Evolutionary conservation across 495 filamentous ascomycete genomes (phyloP).

Genomic region (Podospora appendiculata): DNA sequence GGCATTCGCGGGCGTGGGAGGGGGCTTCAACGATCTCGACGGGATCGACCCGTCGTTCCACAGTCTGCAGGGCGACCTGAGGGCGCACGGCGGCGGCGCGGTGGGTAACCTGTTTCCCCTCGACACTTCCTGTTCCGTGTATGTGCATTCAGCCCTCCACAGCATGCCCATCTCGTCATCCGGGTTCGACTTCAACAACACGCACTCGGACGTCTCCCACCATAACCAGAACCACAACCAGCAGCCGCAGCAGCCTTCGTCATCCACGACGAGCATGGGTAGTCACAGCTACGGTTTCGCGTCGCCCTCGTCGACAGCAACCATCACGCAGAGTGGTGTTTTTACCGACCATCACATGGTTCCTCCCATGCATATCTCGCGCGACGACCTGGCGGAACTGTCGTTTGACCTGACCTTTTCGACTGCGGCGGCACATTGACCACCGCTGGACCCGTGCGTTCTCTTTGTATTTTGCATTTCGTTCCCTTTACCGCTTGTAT

Average conservation of each 20-base stretch:
- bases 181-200: slow-evolving; percentile 22
- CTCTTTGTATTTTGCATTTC: not conserved
- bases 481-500: not conserved
- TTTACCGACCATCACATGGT: slow-evolving; percentile 14
- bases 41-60: slow-evolving; percentile 5
- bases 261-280: slow-evolving; percentile 21
- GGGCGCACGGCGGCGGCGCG: not conserved
- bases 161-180: slow-evolving; percentile 32
- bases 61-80: slow-evolving; percentile 7
- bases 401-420: slow-evolving; percentile 13
- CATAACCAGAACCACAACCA: slow-evolving; percentile 6
- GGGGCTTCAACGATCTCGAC: slow-evolving; percentile 16
- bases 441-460: not conserved
- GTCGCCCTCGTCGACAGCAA: slow-evolving; percentile 31
- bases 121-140: slow-evolving; percentile 14
- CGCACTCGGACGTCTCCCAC: not conserved
- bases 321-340: slow-evolving; percentile 25
- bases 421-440: not conserved
- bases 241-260: not conserved
- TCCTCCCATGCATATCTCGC: slow-evolving; percentile 2
- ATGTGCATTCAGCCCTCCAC: slow-evolving; percentile 11
- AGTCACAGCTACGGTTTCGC: slow-evolving; percentile 25
- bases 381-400: slow-evolving; percentile 18
- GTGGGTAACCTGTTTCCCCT: slow-evolving; percentile 11
- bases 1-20: slow-evolving; percentile 23